phyloP scores from a whole-genome alignment of 2,329 filamentous ascomycete genomes.

The Talaromyces piceae region DNA sequence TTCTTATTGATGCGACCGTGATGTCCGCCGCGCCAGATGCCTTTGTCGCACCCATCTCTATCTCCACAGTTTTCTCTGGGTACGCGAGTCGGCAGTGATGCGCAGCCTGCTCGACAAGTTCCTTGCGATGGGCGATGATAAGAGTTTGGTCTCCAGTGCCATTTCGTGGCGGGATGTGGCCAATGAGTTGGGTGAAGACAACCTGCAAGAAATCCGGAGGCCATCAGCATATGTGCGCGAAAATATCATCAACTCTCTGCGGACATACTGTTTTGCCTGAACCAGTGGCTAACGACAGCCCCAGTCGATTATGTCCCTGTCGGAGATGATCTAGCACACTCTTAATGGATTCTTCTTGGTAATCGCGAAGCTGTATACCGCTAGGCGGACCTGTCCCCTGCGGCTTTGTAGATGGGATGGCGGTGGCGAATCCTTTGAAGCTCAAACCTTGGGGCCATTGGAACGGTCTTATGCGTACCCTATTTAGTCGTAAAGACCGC shows the following conservation, averaged over 20 bases:
- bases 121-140: conserved; percentile 84
- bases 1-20: conserved; percentile 83
- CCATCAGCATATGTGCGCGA: not conserved
- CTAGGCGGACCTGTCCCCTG: conserved; percentile 4
- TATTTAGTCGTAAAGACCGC: conserved; percentile 7
- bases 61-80: conserved; percentile 70
- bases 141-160: conserved; percentile 65
- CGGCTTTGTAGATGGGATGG: conserved; percentile 3
- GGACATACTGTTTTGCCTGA: conserved; percentile 71
- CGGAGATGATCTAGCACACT: conserved; percentile 64
- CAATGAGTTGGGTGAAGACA: conserved; percentile 92
- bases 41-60: conserved; percentile 78
- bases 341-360: conserved; percentile 87
- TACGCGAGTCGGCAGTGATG: conserved; percentile 76
- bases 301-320: conserved; percentile 68
- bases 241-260: not conserved
- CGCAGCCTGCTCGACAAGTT: conserved; percentile 90
- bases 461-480: conserved; percentile 17
- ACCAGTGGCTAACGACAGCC: conserved; percentile 79
- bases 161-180: conserved; percentile 56
- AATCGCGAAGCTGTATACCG: conserved; percentile 62
- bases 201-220: conserved; percentile 50
- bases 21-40: conserved; percentile 82
- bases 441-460: conserved; percentile 22
- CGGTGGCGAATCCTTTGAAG: conserved; percentile 19